Evolutionary conservation across 192 early-diverging fungal genomes (phyloP).

Genomic region (Gonapodya sp.): DNA sequence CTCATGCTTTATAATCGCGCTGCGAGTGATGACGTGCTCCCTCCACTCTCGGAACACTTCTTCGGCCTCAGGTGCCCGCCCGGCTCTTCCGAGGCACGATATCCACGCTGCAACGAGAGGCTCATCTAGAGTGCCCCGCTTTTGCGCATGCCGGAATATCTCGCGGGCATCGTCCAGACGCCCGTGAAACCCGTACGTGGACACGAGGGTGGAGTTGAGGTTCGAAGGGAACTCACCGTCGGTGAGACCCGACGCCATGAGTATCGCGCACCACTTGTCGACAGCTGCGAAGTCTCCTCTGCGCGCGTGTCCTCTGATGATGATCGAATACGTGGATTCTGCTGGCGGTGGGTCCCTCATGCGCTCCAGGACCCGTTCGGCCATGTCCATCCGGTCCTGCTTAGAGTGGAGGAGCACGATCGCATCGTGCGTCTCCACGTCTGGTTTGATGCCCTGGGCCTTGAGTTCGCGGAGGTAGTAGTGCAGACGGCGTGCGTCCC

Average conservation of each 20-base stretch:
- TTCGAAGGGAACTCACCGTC: not conserved
- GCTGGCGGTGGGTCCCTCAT: not conserved
- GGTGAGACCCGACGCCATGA: not conserved
- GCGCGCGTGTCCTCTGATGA: not conserved
- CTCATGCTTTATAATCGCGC: not conserved
- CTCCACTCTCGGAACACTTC: not conserved
- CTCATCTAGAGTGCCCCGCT: not conserved
- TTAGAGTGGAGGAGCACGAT: not conserved
- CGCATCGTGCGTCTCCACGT: not conserved
- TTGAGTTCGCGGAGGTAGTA: not conserved
- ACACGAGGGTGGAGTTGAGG: not conserved
- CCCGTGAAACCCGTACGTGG: not conserved
- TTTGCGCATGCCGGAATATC: not conserved
- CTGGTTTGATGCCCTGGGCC: not conserved
- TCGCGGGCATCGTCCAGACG: not conserved
- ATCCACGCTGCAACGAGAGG: not conserved
- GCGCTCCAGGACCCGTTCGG: not conserved
- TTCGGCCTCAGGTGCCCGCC: not conserved
- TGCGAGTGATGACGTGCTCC: not conserved
- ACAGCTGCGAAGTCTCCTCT: not conserved
- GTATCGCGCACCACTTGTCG: not conserved
- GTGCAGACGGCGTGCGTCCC: not conserved
- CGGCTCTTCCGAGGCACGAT: not conserved
- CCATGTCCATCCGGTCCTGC: not conserved
- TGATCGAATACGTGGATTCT: not conserved